phyloP scores from a whole-genome alignment of 495 filamentous ascomycete species.

The Sporormia fimetaria region DNA sequence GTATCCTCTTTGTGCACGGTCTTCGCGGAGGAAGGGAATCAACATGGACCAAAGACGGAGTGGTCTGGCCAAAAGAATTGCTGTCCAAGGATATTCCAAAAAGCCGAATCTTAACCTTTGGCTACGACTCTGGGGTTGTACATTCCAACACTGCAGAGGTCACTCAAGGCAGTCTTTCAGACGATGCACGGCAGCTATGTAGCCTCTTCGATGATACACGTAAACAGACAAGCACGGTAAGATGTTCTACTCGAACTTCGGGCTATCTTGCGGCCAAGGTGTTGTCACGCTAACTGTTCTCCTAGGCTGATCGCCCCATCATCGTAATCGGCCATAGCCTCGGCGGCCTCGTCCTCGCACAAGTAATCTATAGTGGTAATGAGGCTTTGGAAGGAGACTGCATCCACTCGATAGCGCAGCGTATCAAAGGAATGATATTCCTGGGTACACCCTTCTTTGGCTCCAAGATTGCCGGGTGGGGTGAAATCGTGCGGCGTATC shows the following conservation, averaged over 20 bases:
- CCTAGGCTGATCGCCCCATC: constrained; percentile 4
- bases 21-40: constrained; percentile 2
- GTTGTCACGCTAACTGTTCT: neutral
- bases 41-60: constrained; percentile 2
- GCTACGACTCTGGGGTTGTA: constrained; percentile 3
- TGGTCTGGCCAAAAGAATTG: constrained; percentile 3
- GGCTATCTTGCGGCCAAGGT: no score
- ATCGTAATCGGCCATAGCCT: constrained; percentile 3
- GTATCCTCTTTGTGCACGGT: constrained; percentile 7
- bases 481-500: constrained; percentile 1
- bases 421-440: constrained; percentile 6
- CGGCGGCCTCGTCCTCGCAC: constrained; percentile 3
- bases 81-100: constrained; percentile 4
- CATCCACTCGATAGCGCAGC: neutral
- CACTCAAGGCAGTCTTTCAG: neutral
- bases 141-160: constrained; percentile 2
- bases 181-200: constrained; percentile 2
- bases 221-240: constrained; percentile 2
- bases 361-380: constrained; percentile 1
- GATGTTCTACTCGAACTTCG: neutral
- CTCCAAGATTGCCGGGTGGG: constrained; percentile 1
- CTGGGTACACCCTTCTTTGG: constrained; percentile 4
- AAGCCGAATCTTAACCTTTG: constrained; percentile 1
- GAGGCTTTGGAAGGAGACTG: neutral
- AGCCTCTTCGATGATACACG: neutral